These are phyloP conservation scores for Peronospora tabacina DNA, from an alignment of 352 stramenopile species.

Conservation along the genomic window DNA sequence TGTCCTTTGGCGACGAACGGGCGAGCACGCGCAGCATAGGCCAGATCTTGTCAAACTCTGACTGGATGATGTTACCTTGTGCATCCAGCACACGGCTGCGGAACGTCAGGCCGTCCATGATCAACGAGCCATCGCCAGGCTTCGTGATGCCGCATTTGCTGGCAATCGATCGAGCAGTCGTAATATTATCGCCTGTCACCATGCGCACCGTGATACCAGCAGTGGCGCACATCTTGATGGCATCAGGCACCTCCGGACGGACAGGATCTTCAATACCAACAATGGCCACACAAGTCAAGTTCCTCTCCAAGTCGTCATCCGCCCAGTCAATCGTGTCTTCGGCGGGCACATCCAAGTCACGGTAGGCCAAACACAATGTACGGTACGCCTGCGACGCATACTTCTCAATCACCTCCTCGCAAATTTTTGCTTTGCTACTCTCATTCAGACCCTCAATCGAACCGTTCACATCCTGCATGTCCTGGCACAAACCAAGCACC, in stretches of 20 bases:
- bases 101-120: slow-evolving; percentile 57
- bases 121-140: slow-evolving; percentile 37
- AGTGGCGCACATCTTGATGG: slow-evolving; percentile 36
- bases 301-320: slow-evolving; percentile 60
- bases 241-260: slow-evolving; percentile 36
- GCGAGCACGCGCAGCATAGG: slow-evolving; percentile 58
- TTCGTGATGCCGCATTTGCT: slow-evolving; percentile 46
- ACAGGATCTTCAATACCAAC: slow-evolving; percentile 50
- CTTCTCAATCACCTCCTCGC: slow-evolving; percentile 56
- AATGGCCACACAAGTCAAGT: slow-evolving; percentile 42
- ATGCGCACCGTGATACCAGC: slow-evolving; percentile 52
- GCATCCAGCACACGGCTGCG: slow-evolving; percentile 40
- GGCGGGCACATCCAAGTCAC: slow-evolving; percentile 42
- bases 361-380: slow-evolving; percentile 76
- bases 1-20: slow-evolving; percentile 56
- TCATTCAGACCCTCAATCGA: slow-evolving; percentile 26
- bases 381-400: slow-evolving; percentile 67
- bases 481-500: slow-evolving; percentile 41
- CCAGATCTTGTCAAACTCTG: slow-evolving; percentile 64
- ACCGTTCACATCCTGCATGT: slow-evolving; percentile 40
- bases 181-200: slow-evolving; percentile 55
- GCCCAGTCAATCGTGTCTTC: slow-evolving; percentile 27
- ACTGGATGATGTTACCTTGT: slow-evolving; percentile 51
- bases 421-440: slow-evolving; percentile 31
- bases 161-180: slow-evolving; percentile 42